Evolutionary conservation across 371 early-diverging fungal species (phyloP).

Genomic region (Mortierella sp.): DNA sequence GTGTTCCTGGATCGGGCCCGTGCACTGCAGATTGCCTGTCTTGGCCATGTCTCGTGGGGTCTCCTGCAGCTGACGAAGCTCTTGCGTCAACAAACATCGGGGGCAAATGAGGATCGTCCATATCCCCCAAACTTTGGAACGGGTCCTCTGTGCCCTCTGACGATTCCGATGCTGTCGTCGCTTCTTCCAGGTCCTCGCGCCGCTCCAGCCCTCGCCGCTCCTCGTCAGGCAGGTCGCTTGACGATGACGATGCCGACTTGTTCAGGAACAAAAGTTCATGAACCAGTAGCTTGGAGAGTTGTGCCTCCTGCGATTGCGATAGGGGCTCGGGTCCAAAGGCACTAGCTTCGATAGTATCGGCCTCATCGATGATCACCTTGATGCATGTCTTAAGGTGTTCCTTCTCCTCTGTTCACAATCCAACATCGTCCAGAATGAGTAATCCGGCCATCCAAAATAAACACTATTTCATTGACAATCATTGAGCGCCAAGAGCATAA

Average conservation of each 20-base stretch:
- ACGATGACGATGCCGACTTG: slow-evolving; percentile 34
- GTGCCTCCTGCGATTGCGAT: slow-evolving; percentile 17
- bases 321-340: slow-evolving; percentile 18
- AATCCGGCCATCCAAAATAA: neutral
- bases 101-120: neutral
- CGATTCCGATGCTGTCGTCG: slow-evolving; percentile 2
- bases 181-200: slow-evolving; percentile 34
- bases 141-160: slow-evolving; percentile 17
- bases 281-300: slow-evolving; percentile 39
- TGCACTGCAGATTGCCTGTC: slow-evolving; percentile 16
- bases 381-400: slow-evolving; percentile 39
- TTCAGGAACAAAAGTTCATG: slow-evolving; percentile 38
- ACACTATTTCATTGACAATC: neutral
- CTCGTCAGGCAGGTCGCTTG: slow-evolving; percentile 38
- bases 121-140: neutral
- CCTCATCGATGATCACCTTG: slow-evolving; percentile 41
- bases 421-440: neutral
- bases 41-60: neutral
- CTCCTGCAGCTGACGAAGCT: slow-evolving; percentile 4
- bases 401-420: slow-evolving; percentile 51
- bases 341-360: slow-evolving; percentile 1
- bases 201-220: slow-evolving; percentile 5
- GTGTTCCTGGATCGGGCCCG: slow-evolving; percentile 42
- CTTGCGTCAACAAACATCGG: neutral
- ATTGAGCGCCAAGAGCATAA: neutral